Evolutionary conservation across 139 green algal genomes (phyloP), one percentile per base, ranked within the genome.

Genomic region (Zygnema cylindricum): DNA sequence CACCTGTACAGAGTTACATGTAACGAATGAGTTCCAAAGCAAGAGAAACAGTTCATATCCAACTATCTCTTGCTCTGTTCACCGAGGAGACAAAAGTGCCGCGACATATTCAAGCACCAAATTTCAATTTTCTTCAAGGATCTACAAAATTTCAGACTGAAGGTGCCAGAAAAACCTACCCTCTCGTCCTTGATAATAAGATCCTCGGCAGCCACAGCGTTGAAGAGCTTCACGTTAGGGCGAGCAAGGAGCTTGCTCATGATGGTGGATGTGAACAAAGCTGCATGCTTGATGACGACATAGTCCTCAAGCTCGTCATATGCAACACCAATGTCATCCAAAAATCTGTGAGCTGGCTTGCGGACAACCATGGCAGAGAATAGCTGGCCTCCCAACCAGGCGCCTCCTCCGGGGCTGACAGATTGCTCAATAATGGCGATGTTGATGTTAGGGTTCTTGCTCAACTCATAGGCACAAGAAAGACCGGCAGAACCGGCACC

Each of bases 221-320:
- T 99, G 96, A 99, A 99, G 1, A 99, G 95, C 94, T 98, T 99
- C 69, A 99, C 93, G 89, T 99, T 99, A 86, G 95, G 95, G 7
- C 73, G 54, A 0, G 88, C 87, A 43, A 99, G 94, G 32, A 99
- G 97, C 90, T 98, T 96, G 86, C 93, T 95, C 89, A 99, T 94
- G 39, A 99, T 92, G 35, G 96, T 99, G 71, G 96, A 96, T 25
- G 97, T 99, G 81, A 98, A 94, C 38, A 98, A 94, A 35, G 97
- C 95, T 77, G 97, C 97, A 87, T 99, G 97, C 92, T 96, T 97
- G 79, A 99, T 95, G 3, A 99, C 97, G 1, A 99, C 97, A 81
- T 96, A 98, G 93, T 96, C 91, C 75, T 96, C 97, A 92, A 43
- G 30, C 35, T 99, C 97, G 76, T 99, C 95, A 82, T 96, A 99